These are phyloP conservation scores for Arthroderma sp. DNA, from an alignment of 2,329 filamentous ascomycete species.

Conservation along the genomic window DNA sequence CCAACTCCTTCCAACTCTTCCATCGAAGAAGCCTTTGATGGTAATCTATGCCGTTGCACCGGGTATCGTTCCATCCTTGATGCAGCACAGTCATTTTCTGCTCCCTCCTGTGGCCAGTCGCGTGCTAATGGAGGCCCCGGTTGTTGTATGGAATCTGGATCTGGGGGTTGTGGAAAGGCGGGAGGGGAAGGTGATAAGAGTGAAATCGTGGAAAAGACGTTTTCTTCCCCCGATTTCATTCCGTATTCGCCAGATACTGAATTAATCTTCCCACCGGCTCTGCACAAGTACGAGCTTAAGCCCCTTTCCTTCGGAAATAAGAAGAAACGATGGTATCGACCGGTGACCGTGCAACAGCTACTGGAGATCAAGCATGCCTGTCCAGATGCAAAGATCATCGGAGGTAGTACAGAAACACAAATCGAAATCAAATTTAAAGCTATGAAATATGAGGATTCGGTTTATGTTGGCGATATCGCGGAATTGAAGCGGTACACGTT, in stretches of 20 bases:
- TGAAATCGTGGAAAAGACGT: conserved; percentile 34
- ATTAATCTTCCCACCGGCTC: conserved; percentile 78
- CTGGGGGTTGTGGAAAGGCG: conserved; percentile 50
- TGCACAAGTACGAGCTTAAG: conserved; percentile 70
- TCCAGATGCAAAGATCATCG: conserved; percentile 84
- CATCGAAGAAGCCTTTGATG: conserved; percentile 92
- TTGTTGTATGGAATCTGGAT: conserved; percentile 53
- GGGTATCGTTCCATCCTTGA: conserved; percentile 90
- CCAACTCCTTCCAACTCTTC: conserved; percentile 63
- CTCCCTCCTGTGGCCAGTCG: conserved; percentile 39
- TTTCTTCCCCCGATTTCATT: conserved; percentile 82
- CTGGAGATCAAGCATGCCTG: conserved; percentile 80
- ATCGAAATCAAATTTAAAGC: conserved; percentile 98
- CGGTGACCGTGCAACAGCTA: conserved; percentile 72
- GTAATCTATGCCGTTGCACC: conserved; percentile 89
- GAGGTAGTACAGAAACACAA: conserved; percentile 91
- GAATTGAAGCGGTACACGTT: conserved; percentile 75
- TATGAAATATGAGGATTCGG: conserved; percentile 74
- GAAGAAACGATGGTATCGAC: conserved; percentile 83
- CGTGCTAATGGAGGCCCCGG: conserved; percentile 47
- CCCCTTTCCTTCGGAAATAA: conserved; percentile 88
- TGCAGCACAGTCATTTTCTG: conserved; percentile 71
- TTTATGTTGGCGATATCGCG: conserved; percentile 85
- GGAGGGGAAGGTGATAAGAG: conserved; percentile 27
- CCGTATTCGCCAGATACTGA: conserved; percentile 89